These are phyloP conservation scores for Saccharomyces hybrid DNA, from an alignment of 1,139 yeast genomes.

Conservation along the genomic window DNA sequence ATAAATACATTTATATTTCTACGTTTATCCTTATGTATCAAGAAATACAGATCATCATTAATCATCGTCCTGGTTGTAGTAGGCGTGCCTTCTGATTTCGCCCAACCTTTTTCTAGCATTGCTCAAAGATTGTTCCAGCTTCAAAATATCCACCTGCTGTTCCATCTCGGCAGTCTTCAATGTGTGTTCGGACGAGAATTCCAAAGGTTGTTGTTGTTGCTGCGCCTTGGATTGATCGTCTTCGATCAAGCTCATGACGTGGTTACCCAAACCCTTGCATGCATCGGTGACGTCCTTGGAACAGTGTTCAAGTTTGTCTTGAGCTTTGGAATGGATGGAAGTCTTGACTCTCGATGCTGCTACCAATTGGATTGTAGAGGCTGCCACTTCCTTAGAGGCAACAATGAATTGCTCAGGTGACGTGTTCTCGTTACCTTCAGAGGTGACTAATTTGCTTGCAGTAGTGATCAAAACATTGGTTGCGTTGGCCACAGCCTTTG, in stretches of 20 bases:
- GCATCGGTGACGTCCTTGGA: slow-evolving; percentile 65
- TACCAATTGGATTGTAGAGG: slow-evolving; percentile 86
- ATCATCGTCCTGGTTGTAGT: slow-evolving; percentile 8
- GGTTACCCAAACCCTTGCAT: slow-evolving; percentile 49
- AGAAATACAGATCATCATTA: slow-evolving; percentile 8
- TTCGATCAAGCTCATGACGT: slow-evolving; percentile 9
- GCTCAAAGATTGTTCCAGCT: slow-evolving; percentile 50
- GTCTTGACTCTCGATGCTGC: slow-evolving; percentile 90
- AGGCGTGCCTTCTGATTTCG: slow-evolving; percentile 61
- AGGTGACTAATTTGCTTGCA: slow-evolving; percentile 73
- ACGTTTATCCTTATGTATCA: background rate
- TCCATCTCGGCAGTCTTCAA: slow-evolving; percentile 87
- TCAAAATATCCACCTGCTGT: slow-evolving; percentile 84
- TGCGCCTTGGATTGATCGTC: background rate
- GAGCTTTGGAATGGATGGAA: slow-evolving; percentile 66
- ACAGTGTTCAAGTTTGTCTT: slow-evolving; percentile 63
- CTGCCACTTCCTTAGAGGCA: slow-evolving; percentile 87
- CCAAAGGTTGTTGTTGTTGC: slow-evolving; percentile 43
- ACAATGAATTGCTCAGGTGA: slow-evolving; percentile 81
- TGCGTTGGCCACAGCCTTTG: slow-evolving; percentile 80
- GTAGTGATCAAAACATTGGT: slow-evolving; percentile 73
- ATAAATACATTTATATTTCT: background rate
- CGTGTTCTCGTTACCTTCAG: slow-evolving; percentile 35
- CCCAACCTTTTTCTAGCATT: slow-evolving; percentile 74
- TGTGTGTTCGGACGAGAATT: slow-evolving; percentile 71